Conservation (phyloP, 1,284 basidiomycete species). For the Apiotrichum brassicae region DNA sequence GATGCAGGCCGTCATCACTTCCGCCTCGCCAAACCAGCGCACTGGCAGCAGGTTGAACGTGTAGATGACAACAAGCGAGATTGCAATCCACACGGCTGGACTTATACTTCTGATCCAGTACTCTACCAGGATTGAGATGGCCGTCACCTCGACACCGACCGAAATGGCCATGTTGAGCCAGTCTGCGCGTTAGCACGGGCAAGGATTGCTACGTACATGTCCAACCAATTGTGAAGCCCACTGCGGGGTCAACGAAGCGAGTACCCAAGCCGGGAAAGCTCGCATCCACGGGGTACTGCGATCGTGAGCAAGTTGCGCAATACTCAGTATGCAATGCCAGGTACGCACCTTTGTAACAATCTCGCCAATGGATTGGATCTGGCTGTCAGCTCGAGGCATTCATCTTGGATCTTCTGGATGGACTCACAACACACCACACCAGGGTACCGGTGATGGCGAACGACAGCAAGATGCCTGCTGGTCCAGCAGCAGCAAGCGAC, state of each 20-base stretch:
- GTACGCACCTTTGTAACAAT: constrained; percentile 1
- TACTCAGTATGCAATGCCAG: too few relatives aligned
- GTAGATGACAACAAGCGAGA: constrained; percentile 54
- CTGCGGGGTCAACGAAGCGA: constrained; percentile 54
- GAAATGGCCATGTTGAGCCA: constrained; percentile 64
- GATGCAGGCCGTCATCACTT: constrained; percentile 56
- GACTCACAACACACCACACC: constrained; percentile 13
- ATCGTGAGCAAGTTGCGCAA: too few relatives aligned
- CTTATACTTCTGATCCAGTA: constrained; percentile 60
- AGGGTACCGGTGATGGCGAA: constrained; percentile 10
- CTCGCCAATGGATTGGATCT: constrained; percentile 15
- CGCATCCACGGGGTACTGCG: constrained; percentile 14
- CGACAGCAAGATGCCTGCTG: constrained; percentile 9
- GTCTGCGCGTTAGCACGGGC: constrained; percentile 30
- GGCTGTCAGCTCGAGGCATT: background rate
- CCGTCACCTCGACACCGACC: constrained; percentile 71
- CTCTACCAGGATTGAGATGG: constrained; percentile 65
- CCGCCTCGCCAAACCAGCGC: constrained; percentile 38
- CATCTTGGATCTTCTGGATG: too few relatives aligned
- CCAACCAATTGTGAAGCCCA: constrained; percentile 77
- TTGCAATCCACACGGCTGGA: constrained; percentile 63
- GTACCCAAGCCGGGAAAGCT: constrained; percentile 7
- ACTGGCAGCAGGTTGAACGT: constrained; percentile 1
- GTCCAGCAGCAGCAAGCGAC: constrained; percentile 2
- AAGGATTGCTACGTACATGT: constrained; percentile 47